Percentiles rank a stretch among this genome's conserved stretches.
phyloP scores from a whole-genome alignment of 805 yeast species.

The Starmerella asiatica region DNA sequence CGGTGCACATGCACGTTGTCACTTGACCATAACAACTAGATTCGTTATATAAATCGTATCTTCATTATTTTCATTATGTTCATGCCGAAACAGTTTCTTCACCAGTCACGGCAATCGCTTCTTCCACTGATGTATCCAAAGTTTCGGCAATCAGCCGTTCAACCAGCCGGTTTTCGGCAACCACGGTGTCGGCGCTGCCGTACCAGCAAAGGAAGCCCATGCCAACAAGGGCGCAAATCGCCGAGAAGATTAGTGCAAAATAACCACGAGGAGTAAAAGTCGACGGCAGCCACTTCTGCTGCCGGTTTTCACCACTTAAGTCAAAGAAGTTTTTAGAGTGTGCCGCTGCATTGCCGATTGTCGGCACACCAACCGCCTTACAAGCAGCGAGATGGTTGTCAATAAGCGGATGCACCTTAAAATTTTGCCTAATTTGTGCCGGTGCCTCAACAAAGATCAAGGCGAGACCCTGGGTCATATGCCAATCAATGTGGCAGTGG shows the following conservation, averaged over 20 bases:
- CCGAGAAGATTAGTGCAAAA: slow-evolving; percentile 84
- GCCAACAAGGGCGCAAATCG: slow-evolving; percentile 76
- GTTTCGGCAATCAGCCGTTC: slow-evolving; percentile 13
- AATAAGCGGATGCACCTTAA: slow-evolving; percentile 38
- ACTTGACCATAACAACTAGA: too few species aligned
- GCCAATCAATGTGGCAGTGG: slow-evolving; percentile 99
- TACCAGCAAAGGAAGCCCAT: slow-evolving; percentile 60
- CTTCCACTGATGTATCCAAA: slow-evolving; percentile 4
- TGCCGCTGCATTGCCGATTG: slow-evolving; percentile 81
- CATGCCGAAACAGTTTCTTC: background rate
- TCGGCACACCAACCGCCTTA: slow-evolving; percentile 38
- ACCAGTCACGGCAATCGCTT: slow-evolving; percentile 5
- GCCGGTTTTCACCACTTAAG: slow-evolving; percentile 62
- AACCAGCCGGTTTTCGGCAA: slow-evolving; percentile 14
- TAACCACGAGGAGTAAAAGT: slow-evolving; percentile 94
- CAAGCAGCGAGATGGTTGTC: slow-evolving; percentile 51
- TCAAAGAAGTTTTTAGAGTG: slow-evolving; percentile 50
- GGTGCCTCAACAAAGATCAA: slow-evolving; percentile 77
- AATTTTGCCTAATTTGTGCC: slow-evolving; percentile 37
- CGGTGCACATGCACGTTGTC: too few species aligned
- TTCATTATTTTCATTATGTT: background rate
- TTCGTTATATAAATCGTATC: too few species aligned
- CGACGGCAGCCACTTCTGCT: slow-evolving; percentile 50
- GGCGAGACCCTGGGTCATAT: slow-evolving; percentile 87
- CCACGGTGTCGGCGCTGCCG: slow-evolving; percentile 59